Base-by-base conservation (phyloP, 2,329 filamentous ascomycete genomes). In the Aspergillus uvarum region DNA sequence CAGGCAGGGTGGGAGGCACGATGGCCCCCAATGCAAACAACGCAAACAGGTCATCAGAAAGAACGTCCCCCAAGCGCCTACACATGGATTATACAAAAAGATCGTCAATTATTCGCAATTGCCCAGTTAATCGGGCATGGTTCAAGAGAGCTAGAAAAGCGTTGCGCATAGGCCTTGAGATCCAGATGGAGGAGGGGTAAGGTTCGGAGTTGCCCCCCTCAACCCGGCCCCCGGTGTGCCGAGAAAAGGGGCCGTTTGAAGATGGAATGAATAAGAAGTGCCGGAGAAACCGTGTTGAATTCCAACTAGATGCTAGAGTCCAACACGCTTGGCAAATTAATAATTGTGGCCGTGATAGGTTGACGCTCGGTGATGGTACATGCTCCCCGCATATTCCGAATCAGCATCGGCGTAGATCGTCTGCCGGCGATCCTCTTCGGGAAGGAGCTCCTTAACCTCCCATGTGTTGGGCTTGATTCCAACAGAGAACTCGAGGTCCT, bases 401-500 rank as follows among this genome's bases (percentile, higher is more conserved):
- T 73, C 73, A 47, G 70, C 74, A 59, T 92, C 89, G 50, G 83
- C 80, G 76, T 93, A 95, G 50, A 89, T 77, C 2, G 90, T 92
- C 22, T 81, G 81, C 60, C 90, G 85, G 61, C 89, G 88, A 60
- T 94, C 90, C 59, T 95, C 91, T 65, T 95, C 91, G 49, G 89
- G 86, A 19, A 95, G 82, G 11, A 91, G 83, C 64, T 98, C 94
- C 81, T 98, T 98, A 73, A 98, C 90, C 74, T 99, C 95, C 95
- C 95, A 99, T 76, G 95, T 97, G 80, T 96, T 96, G 79, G 91
- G 90, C 76, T 94, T 91, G 60, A 92, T 92, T 65, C 94, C 94
- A 53, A 99, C 95, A 2, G 92, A 96, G 78, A 99, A 99, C 75
- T 99, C 95, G 66, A 99, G 88, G 76, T 99, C 95, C 79, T 99